Percentiles rank a stretch among this genome's conserved stretches.
phyloP scores from a whole-genome alignment of 2,329 filamentous ascomycete genomes.

The Pestalotiopsis sp. region DNA sequence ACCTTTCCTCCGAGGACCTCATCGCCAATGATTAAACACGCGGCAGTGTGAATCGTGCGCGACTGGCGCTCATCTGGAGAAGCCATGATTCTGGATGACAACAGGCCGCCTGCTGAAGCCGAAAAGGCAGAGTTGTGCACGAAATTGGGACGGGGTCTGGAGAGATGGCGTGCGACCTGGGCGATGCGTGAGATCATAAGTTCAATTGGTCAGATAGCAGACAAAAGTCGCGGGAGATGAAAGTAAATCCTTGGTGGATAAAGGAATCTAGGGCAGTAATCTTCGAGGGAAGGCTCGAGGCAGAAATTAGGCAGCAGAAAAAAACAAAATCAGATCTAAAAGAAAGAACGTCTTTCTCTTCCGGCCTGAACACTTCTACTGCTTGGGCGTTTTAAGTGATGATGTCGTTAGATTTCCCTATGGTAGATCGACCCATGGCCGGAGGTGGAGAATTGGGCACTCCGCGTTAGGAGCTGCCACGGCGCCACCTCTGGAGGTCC shows the following conservation, averaged over 20 bases:
- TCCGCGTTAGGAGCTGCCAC: neutral
- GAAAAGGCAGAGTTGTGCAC: conserved; percentile 48
- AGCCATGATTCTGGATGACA: conserved; percentile 43
- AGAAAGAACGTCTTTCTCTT: neutral
- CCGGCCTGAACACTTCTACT: neutral
- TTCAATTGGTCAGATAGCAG: conserved; percentile 4
- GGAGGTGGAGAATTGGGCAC: conserved; percentile 1
- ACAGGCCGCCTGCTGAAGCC: conserved; percentile 23
- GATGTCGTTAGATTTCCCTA: conserved; percentile 5
- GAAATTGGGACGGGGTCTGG: conserved; percentile 61
- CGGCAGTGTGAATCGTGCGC: conserved; percentile 82
- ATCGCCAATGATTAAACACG: conserved; percentile 94
- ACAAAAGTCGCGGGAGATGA: neutral
- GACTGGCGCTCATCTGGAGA: conserved; percentile 59
- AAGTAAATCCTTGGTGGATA: neutral
- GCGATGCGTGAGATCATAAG: conserved; percentile 77
- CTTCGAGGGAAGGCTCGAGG: neutral
- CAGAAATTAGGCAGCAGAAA: neutral
- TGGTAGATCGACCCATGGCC: neutral
- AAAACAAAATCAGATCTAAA: too few species aligned
- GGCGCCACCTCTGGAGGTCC: neutral
- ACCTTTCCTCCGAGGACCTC: conserved; percentile 96
- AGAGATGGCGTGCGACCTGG: conserved; percentile 74
- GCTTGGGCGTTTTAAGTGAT: neutral
- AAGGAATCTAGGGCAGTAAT: neutral